Percentiles rank a stretch among this genome's conserved stretches.
Evolutionary conservation across 1,284 basidiomycete species (phyloP).

Genomic region (Pascua sp.): DNA sequence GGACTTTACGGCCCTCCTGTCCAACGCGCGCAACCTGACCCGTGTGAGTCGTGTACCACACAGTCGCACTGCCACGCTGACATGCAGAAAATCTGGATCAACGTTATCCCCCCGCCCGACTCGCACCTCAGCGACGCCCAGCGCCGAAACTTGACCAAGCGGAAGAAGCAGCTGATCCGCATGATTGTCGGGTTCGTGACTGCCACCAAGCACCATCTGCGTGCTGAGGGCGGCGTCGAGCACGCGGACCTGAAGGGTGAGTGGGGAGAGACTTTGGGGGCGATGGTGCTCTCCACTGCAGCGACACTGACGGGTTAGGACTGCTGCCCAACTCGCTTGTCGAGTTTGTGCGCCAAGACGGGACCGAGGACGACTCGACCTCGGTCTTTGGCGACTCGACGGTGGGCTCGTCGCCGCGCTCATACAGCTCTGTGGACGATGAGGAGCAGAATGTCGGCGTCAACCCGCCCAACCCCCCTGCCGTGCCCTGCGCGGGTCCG

Average conservation of each 20-base stretch:
- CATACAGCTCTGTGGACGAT: slow-evolving; percentile 1
- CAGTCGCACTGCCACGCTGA: not conserved
- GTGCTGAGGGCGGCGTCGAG: slow-evolving; percentile 44
- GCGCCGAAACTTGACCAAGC: slow-evolving; percentile 58
- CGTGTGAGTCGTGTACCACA: slow-evolving; percentile 37
- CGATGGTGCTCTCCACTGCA: not conserved
- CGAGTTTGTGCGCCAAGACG: slow-evolving; percentile 16
- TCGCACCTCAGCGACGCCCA: slow-evolving; percentile 1
- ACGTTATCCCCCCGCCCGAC: slow-evolving; percentile 60
- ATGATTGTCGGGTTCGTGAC: slow-evolving; percentile 56
- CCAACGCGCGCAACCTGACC: slow-evolving; percentile 60
- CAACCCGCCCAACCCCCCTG: not conserved
- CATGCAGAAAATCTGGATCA: slow-evolving; percentile 66
- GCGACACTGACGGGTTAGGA: slow-evolving; percentile 12
- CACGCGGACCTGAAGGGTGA: slow-evolving; percentile 42
- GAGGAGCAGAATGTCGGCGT: slow-evolving; percentile 16
- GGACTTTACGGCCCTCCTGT: slow-evolving; percentile 57
- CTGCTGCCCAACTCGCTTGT: slow-evolving; percentile 33
- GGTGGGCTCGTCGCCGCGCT: slow-evolving; percentile 8
- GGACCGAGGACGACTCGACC: not conserved
- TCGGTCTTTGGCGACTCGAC: not conserved
- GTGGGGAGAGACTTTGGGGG: not conserved
- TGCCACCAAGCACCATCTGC: slow-evolving; percentile 43
- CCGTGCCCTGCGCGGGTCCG: not conserved
- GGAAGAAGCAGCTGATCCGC: slow-evolving; percentile 68